Conservation (phyloP, 129 eudicot species). For the Artemisia argyi region DNA sequence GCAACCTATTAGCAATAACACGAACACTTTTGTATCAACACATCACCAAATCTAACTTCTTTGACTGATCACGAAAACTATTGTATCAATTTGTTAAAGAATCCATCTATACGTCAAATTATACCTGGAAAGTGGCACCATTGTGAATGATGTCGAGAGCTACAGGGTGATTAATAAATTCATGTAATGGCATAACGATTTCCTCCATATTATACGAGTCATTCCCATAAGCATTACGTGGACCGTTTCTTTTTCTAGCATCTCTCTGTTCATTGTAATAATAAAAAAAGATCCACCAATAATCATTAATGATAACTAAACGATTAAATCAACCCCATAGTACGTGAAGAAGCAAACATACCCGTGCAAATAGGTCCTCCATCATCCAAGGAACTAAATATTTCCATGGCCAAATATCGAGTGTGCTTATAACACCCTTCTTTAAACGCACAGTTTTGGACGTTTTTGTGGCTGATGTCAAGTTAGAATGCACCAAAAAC, state of each 20-base stretch:
- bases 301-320: not conserved
- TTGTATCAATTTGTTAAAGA: not conserved
- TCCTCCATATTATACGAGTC: constrained; percentile 83
- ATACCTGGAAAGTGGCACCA: constrained; percentile 99
- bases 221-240: constrained; percentile 35
- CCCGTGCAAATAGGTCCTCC: constrained; percentile 89
- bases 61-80: not conserved
- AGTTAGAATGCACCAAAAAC: constrained; percentile 81
- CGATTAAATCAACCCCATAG: not conserved
- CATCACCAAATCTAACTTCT: constrained; percentile 5
- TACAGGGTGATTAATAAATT: constrained; percentile 71
- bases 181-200: constrained; percentile 73
- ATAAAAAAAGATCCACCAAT: not conserved
- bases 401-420: constrained; percentile 99
- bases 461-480: constrained; percentile 67
- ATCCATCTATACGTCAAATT: constrained; percentile 4
- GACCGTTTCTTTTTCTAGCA: constrained; percentile 48
- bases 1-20: constrained; percentile 50
- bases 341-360: constrained; percentile 40
- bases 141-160: constrained; percentile 83
- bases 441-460: constrained; percentile 50
- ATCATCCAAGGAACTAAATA: constrained; percentile 98
- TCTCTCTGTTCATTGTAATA: constrained; percentile 57
- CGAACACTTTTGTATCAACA: constrained; percentile 18
- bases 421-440: constrained; percentile 61